These are phyloP conservation scores for Xylaria castorea DNA, from an alignment of 495 filamentous ascomycete genomes.

Conservation along the genomic window DNA sequence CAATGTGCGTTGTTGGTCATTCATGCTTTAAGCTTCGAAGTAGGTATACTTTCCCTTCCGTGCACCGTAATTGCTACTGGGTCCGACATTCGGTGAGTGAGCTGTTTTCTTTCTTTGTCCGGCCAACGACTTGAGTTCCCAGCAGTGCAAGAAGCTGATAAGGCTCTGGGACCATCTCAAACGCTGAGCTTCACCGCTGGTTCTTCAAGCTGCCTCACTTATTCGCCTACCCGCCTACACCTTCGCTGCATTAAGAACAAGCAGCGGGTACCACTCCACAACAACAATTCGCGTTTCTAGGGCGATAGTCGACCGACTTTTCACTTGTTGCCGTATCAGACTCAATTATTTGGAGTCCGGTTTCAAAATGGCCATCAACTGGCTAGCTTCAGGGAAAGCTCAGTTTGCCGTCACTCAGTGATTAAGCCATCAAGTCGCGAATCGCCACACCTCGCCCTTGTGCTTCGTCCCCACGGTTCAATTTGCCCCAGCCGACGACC, in stretches of 20 bases:
- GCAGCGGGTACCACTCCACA: constrained; percentile 31
- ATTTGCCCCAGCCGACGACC: constrained; percentile 12
- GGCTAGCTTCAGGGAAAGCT: constrained; percentile 2
- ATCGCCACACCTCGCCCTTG: constrained; percentile 28
- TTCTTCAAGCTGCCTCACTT: constrained; percentile 26
- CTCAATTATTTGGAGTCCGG: constrained; percentile 11
- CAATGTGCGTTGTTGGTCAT: not conserved
- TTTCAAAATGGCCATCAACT: constrained; percentile 8
- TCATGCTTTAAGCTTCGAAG: not conserved
- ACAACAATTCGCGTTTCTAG: constrained; percentile 25
- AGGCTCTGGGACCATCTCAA: constrained; percentile 6
- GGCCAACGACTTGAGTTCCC: constrained; percentile 21
- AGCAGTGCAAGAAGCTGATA: not conserved
- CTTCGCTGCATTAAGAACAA: constrained; percentile 25
- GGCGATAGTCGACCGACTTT: constrained; percentile 33
- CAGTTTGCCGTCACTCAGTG: constrained; percentile 18
- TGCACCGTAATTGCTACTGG: not conserved
- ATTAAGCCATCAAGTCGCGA: constrained; percentile 15
- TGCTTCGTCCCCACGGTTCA: constrained; percentile 24
- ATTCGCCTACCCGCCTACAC: constrained; percentile 19
- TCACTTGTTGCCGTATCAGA: not conserved
- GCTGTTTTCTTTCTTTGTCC: constrained; percentile 23
- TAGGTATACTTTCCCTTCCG: not conserved
- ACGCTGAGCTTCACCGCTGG: constrained; percentile 30
- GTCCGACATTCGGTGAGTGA: constrained; percentile 17